Evolutionary conservation across 306 rosid genomes (phyloP).

Genomic region (Prunus salicina): DNA sequence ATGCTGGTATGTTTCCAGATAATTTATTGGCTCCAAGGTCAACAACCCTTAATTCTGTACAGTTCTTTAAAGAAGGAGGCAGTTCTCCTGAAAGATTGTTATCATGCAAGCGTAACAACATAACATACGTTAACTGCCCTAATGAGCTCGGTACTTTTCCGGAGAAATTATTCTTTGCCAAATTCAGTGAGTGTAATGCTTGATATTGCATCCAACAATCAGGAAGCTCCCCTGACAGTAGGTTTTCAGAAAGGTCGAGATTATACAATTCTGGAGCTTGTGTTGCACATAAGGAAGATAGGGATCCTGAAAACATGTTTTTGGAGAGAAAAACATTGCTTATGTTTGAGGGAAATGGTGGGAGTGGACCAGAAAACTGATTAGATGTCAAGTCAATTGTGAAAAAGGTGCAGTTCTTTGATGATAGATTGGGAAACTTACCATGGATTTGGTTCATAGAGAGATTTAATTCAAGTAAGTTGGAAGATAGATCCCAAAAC

Average conservation of each 20-base stretch:
- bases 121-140: neutral
- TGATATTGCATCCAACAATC: conserved; percentile 1
- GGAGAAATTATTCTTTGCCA: conserved; percentile 8
- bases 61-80: conserved; percentile 18
- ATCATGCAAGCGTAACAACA: neutral
- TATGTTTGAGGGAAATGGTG: neutral
- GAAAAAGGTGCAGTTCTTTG: neutral
- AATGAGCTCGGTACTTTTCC: conserved; percentile 15
- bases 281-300: neutral
- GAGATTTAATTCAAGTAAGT: neutral
- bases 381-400: conserved; percentile 22
- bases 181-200: neutral
- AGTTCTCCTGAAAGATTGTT: conserved; percentile 23
- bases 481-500: conserved; percentile 24
- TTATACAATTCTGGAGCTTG: fast-evolving
- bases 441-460: conserved; percentile 28
- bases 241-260: conserved; percentile 25
- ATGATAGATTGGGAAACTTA: conserved; percentile 10
- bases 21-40: conserved; percentile 21
- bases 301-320: conserved; percentile 11
- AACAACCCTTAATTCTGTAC: conserved; percentile 11
- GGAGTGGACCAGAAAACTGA: conserved; percentile 17
- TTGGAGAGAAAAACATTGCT: neutral
- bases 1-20: conserved; percentile 14
- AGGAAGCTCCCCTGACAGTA: conserved; percentile 4